phyloP scores from a whole-genome alignment of 2,329 filamentous ascomycete species.

The Cladosporium phlei region DNA sequence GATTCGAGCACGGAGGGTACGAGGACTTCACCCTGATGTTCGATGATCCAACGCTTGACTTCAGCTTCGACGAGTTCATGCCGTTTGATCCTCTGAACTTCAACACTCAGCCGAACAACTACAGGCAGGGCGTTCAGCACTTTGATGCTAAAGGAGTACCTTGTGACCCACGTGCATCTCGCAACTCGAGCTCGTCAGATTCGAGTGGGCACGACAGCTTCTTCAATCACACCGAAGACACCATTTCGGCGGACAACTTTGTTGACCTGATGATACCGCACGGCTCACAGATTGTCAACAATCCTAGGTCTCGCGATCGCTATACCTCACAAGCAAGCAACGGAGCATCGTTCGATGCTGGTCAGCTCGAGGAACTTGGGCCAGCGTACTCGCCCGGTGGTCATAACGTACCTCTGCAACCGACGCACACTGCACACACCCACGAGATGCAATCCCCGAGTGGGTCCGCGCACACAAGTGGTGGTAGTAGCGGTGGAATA shows the following conservation, averaged over 20 bases:
- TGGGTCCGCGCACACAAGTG: neutral
- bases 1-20: slow-evolving; percentile 15
- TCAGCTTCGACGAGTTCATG: slow-evolving; percentile 19
- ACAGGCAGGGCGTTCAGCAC: slow-evolving; percentile 1
- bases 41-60: slow-evolving; percentile 21
- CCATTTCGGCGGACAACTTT: neutral
- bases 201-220: neutral
- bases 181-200: neutral
- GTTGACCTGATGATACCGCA: neutral
- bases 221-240: neutral
- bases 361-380: slow-evolving; percentile 15
- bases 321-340: neutral
- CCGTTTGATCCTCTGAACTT: slow-evolving; percentile 3
- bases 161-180: neutral
- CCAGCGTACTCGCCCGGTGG: too few relatives aligned
- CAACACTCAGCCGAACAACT: slow-evolving; percentile 3
- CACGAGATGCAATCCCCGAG: slow-evolving; percentile 14
- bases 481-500: neutral
- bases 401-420: too few relatives aligned
- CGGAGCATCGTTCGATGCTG: neutral
- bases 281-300: neutral
- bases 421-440: slow-evolving; percentile 22
- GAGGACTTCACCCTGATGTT: slow-evolving; percentile 25
- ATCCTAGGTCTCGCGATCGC: neutral
- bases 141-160: neutral